These are phyloP conservation scores for Chenopodium formosanum DNA, from an alignment of 148 eudicot species.

Conservation along the genomic window DNA sequence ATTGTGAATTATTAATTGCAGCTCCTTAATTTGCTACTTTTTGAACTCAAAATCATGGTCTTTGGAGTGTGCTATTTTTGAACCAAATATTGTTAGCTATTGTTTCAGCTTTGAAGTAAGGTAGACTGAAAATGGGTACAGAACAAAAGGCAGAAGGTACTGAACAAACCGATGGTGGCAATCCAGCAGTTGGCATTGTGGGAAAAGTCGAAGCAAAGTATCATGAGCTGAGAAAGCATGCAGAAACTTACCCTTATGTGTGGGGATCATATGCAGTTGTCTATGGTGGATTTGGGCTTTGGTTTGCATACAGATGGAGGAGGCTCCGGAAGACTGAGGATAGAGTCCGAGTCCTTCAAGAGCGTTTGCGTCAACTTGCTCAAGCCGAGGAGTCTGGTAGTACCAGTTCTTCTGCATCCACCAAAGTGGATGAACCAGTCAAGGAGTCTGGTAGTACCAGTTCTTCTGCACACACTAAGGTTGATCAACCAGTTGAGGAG, in stretches of 20 bases:
- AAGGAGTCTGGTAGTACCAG: too few relatives aligned
- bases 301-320: conserved; percentile 74
- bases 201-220: conserved; percentile 46
- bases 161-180: conserved; percentile 30
- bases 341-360: conserved; percentile 74
- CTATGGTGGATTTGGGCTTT: conserved; percentile 82
- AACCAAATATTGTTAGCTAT: too few relatives aligned
- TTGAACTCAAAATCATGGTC: too few relatives aligned
- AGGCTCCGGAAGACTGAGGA: conserved; percentile 74
- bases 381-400: conserved; percentile 49
- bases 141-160: conserved; percentile 35
- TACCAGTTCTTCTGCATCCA: conserved; percentile 23
- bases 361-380: conserved; percentile 55
- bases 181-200: conserved; percentile 33
- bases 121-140: conserved; percentile 31
- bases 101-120: too few relatives aligned
- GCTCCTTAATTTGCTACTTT: too few relatives aligned
- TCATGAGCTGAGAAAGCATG: conserved; percentile 58
- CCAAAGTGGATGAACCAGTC: conserved; percentile 27
- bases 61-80: too few relatives aligned
- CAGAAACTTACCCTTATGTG: conserved; percentile 76
- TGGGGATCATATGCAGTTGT: conserved; percentile 81
- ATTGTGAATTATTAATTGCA: too few relatives aligned
- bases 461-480: too few relatives aligned
- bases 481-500: too few relatives aligned